Base-by-base conservation (phyloP, 805 yeast species). In the Kuraishia ogatae region DNA sequence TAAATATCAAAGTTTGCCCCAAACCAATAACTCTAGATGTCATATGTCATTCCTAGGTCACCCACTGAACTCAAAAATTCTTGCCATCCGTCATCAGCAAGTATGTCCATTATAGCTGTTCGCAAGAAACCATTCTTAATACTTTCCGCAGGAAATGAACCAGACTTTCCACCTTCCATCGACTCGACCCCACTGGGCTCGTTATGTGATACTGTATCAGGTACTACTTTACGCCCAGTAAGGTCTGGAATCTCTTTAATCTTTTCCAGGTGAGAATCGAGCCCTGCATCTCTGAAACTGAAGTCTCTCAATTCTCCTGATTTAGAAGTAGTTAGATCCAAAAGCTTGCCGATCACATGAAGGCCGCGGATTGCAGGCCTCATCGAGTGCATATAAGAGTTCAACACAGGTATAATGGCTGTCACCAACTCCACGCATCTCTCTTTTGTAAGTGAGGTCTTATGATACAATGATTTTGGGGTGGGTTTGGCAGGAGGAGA, bases 351-450 rank as follows among this genome's bases (percentile, higher is more conserved):
- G 4, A 67, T 56, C 26, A 67, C 64, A 51, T 65, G 67, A 1
- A 63, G 43, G 1, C 68, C 71, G n/a, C 71, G 58, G 6, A 63
- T 52, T 2, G 71, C 70, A 19, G 69, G 67, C 39, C 69, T 60
- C 52, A 65, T 59, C 3, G 62, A 58, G 19, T 56, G 60, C 50
- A 57, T 63, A 50, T 62, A 64, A 3, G 67, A 57, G 13, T 60
- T 58, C 19, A 67, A 56, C 2, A 64, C 57, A 2, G 63, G 63
- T 1, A 51, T 35, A n/a, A 39, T 22, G 8, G 23, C 39, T 19
- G 26, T 22, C 48, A 51, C 48, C 29, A 35, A 17, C 26, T 51
- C 21, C 6, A 35, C 46, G 26, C 20, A 21, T 17, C 51, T 29
- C 17, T 22, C 48, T 23, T 35, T 39, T 39, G 28, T 39, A 17